Conservation (phyloP, 352 stramenopile species). For the Phytophthora quininea region DNA sequence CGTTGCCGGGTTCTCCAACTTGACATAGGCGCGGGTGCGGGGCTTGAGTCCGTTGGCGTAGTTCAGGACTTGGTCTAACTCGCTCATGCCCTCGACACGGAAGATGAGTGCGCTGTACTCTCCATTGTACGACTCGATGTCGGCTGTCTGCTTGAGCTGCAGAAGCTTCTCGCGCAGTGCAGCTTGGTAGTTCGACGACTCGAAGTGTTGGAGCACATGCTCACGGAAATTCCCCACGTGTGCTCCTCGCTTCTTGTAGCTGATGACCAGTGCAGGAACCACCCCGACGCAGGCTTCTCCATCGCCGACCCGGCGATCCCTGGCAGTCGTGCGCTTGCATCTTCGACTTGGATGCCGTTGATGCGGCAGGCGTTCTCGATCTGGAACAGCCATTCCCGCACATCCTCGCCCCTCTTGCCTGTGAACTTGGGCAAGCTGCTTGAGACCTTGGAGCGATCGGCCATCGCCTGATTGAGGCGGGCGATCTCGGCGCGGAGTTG, state of each 20-base stretch:
- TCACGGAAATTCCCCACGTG: background rate
- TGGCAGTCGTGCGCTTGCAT: background rate
- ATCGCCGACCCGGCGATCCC: background rate
- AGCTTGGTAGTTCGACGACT: background rate
- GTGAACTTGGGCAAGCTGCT: slow-evolving; percentile 15
- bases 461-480: slow-evolving; percentile 14
- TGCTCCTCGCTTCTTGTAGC: background rate
- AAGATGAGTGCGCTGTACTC: background rate
- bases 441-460: background rate
- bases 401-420: slow-evolving; percentile 10
- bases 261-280: background rate
- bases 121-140: background rate
- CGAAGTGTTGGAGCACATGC: background rate
- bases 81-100: slow-evolving; percentile 1
- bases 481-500: slow-evolving; percentile 13
- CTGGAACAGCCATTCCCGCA: slow-evolving; percentile 12
- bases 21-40: background rate
- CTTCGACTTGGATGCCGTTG: background rate
- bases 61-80: background rate
- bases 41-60: background rate
- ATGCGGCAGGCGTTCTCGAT: background rate
- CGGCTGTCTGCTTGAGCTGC: background rate
- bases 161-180: background rate
- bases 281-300: background rate
- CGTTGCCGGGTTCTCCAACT: background rate